A percentile compares a stretch with the other conserved stretches of the same genome.
Evolutionary conservation across 169 alveolate genomes (phyloP).

Genomic region (Haemoproteus tartakovskyi): DNA sequence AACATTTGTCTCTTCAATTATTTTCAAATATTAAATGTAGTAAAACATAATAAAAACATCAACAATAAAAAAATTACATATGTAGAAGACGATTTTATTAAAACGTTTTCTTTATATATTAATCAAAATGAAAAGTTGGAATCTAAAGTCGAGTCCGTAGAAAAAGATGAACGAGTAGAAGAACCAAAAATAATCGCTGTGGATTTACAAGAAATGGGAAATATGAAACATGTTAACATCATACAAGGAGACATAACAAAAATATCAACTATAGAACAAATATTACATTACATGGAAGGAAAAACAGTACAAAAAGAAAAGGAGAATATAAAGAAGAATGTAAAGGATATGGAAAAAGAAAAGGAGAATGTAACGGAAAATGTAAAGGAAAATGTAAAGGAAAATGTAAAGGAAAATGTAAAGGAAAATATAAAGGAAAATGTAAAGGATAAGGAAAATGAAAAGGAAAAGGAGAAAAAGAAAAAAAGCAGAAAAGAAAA

Average conservation of each 20-base stretch:
- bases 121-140: conserved; percentile 51
- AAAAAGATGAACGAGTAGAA: conserved; percentile 58
- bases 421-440: no score
- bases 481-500: background rate
- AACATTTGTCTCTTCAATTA: conserved; percentile 62
- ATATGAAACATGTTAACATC: conserved; percentile 90
- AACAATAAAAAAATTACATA: background rate
- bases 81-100: conserved; percentile 59
- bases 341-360: conserved; percentile 54
- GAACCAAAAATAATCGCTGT: conserved; percentile 91
- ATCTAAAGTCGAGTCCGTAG: conserved; percentile 16
- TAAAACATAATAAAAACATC: conserved; percentile 53
- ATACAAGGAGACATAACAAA: conserved; percentile 96
- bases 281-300: conserved; percentile 75
- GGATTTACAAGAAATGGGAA: conserved; percentile 96
- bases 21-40: conserved; percentile 64
- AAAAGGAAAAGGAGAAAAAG: conserved; percentile 2
- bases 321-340: conserved; percentile 66
- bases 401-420: no score
- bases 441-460: no score
- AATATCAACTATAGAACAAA: conserved; percentile 84
- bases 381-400: background rate
- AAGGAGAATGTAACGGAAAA: conserved; percentile 3
- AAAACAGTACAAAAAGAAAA: conserved; percentile 81
- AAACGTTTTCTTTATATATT: conserved; percentile 50